Evolutionary conservation across 2,329 filamentous ascomycete genomes (phyloP).

Genomic region (Stachybotrys elegans): DNA sequence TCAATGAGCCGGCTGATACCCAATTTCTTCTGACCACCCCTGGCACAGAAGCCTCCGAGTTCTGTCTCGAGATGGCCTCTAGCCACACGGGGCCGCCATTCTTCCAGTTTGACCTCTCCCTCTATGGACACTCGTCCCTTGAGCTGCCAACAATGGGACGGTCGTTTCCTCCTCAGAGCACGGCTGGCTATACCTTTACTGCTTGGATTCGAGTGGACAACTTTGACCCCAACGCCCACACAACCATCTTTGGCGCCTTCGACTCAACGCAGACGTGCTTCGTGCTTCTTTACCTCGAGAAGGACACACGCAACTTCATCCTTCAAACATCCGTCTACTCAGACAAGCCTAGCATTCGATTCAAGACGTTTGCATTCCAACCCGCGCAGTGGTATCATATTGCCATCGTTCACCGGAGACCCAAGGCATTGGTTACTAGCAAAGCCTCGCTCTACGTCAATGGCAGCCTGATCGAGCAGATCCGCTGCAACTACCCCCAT

Average conservation of each 20-base stretch:
- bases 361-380: constrained; percentile 76
- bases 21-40: constrained; percentile 61
- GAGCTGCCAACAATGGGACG: constrained; percentile 84
- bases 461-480: constrained; percentile 88
- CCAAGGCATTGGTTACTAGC: constrained; percentile 68
- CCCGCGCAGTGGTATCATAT: constrained; percentile 88
- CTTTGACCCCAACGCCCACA: constrained; percentile 81
- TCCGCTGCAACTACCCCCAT: constrained; percentile 84
- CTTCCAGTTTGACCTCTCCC: constrained; percentile 89
- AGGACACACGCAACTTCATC: constrained; percentile 89
- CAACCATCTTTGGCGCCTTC: constrained; percentile 92
- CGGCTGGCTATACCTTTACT: constrained; percentile 83
- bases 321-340: constrained; percentile 91
- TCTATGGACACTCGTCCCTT: constrained; percentile 82
- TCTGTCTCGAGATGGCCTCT: constrained; percentile 68
- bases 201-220: constrained; percentile 85
- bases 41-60: constrained; percentile 55
- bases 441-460: constrained; percentile 87
- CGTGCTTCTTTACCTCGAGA: constrained; percentile 87
- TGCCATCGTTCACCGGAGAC: constrained; percentile 76
- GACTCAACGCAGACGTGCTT: constrained; percentile 92
- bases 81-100: constrained; percentile 73
- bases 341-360: constrained; percentile 81
- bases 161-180: constrained; percentile 73
- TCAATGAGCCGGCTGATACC: constrained; percentile 77